A percentile compares a stretch with the other conserved stretches of the same genome.
Conservation (phyloP, 169 alveolate genomes). For the Plasmodium fragile region DNA sequence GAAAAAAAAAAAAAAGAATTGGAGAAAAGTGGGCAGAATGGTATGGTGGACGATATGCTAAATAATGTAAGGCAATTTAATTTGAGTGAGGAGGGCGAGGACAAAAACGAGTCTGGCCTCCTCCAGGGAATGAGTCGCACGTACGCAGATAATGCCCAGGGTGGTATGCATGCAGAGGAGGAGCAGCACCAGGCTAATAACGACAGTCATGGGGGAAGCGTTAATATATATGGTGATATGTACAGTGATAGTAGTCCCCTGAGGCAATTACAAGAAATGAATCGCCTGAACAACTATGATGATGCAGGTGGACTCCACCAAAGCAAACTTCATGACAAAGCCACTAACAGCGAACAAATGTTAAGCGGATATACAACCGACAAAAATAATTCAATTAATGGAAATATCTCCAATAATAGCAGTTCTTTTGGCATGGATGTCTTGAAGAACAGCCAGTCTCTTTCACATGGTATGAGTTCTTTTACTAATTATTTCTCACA, state of each 20-base stretch:
- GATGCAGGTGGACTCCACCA: not conserved
- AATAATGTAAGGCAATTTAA: not conserved
- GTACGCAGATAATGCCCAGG: not conserved
- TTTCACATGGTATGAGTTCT: conserved; percentile 3
- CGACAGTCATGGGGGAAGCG: not conserved
- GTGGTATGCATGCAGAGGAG: not conserved
- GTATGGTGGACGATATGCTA: not conserved
- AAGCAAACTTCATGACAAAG: not conserved
- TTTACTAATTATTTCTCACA: conserved; percentile 10
- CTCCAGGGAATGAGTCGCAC: not conserved
- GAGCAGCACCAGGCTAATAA: not conserved
- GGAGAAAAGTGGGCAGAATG: conserved; percentile 17
- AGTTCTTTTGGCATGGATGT: not conserved
- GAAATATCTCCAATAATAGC: not conserved
- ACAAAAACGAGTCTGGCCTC: not conserved
- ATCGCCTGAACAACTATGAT: not conserved
- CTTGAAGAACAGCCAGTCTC: not conserved
- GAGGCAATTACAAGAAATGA: not conserved
- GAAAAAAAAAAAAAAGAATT: conserved; percentile 48
- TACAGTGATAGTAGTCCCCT: not conserved
- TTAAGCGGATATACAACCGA: not conserved
- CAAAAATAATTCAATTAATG: not conserved
- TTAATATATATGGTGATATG: not conserved
- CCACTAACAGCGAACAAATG: not conserved
- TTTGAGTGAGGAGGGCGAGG: not conserved